Conservation (phyloP, 371 early-diverging fungal genomes). For the Antonospora locustae region DNA sequence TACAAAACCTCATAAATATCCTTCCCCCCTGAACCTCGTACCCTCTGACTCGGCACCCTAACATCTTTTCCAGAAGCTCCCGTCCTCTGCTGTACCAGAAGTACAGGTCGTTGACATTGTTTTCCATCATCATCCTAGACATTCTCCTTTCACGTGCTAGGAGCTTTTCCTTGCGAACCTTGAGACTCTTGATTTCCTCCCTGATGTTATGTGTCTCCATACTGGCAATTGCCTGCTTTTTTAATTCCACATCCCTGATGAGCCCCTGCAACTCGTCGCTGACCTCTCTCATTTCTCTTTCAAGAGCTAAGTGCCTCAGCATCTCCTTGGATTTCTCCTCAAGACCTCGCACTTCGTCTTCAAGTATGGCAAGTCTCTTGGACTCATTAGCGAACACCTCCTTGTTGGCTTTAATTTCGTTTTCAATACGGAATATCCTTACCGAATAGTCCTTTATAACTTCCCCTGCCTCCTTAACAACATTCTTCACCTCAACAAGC, state of each 20-base stretch:
- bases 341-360: slow-evolving; percentile 1
- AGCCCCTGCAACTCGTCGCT: neutral
- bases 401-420: neutral
- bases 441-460: slow-evolving; percentile 23
- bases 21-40: neutral
- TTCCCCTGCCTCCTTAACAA: slow-evolving; percentile 23
- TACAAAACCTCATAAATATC: neutral
- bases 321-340: slow-evolving; percentile 8
- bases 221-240: neutral
- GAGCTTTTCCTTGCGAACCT: slow-evolving; percentile 14
- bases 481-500: slow-evolving; percentile 33
- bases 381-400: neutral
- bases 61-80: slow-evolving; percentile 32
- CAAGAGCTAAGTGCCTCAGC: slow-evolving; percentile 3
- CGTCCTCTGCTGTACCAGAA: slow-evolving; percentile 26
- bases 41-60: slow-evolving; percentile 8
- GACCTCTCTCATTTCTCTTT: slow-evolving; percentile 3
- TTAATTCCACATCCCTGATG: slow-evolving; percentile 6
- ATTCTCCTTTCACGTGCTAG: slow-evolving; percentile 23
- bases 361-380: slow-evolving; percentile 2
- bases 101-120: slow-evolving; percentile 41
- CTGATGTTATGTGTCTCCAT: neutral
- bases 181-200: slow-evolving; percentile 16
- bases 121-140: slow-evolving; percentile 32
- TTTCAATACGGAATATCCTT: slow-evolving; percentile 6